Conservation (phyloP, 495 filamentous ascomycete species). For the Cercophora samala region DNA sequence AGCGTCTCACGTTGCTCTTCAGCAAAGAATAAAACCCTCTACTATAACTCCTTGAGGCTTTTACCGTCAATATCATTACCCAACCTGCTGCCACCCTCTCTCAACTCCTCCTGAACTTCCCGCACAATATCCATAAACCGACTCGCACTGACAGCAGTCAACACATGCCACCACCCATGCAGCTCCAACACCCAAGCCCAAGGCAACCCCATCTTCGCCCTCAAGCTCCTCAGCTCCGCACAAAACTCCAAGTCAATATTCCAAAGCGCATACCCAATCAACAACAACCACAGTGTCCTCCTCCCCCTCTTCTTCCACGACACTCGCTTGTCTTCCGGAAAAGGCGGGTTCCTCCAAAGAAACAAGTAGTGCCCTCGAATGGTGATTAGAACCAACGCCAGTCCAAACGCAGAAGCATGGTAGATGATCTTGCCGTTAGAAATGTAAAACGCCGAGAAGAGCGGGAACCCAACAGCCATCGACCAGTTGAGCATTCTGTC, state of each 20-base stretch:
- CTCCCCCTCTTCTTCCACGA: slow-evolving; percentile 16
- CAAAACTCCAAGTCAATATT: slow-evolving; percentile 49
- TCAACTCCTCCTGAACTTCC: slow-evolving; percentile 16
- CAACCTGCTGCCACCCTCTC: background rate
- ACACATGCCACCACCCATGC: slow-evolving; percentile 62
- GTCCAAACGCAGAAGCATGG: slow-evolving; percentile 26
- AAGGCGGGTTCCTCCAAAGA: slow-evolving; percentile 14
- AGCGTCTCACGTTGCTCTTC: too few species aligned
- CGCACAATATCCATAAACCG: slow-evolving; percentile 27
- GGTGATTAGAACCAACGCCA: slow-evolving; percentile 18
- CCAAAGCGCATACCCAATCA: slow-evolving; percentile 47
- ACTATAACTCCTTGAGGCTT: too few species aligned
- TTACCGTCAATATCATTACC: background rate
- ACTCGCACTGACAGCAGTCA: slow-evolving; percentile 48
- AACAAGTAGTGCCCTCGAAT: slow-evolving; percentile 26
- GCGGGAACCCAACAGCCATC: slow-evolving; percentile 24
- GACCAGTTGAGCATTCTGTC: slow-evolving; percentile 31
- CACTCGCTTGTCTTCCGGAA: slow-evolving; percentile 14
- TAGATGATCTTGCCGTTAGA: slow-evolving; percentile 34
- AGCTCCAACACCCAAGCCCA: slow-evolving; percentile 54
- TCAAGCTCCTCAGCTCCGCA: slow-evolving; percentile 33
- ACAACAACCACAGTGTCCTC: slow-evolving; percentile 26
- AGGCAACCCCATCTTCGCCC: slow-evolving; percentile 45
- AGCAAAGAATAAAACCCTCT: too few species aligned
- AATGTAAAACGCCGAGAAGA: slow-evolving; percentile 38